Evolutionary conservation across 345 rosid genomes (phyloP).

Genomic region (Linum usitatissimum): DNA sequence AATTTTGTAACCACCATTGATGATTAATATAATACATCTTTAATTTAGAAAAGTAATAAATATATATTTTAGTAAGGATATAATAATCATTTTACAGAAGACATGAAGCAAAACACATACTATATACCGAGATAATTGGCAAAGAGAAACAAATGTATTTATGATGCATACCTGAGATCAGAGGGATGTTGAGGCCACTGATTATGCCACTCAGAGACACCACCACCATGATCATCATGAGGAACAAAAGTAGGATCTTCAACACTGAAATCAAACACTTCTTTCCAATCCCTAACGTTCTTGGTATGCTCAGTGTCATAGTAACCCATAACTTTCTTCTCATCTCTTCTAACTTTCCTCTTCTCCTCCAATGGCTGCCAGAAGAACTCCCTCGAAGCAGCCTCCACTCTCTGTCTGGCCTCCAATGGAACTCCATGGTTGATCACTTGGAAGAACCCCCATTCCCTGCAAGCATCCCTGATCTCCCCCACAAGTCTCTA

Average conservation of each 20-base stretch:
- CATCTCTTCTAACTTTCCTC: slow-evolving; percentile 43
- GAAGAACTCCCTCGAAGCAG: slow-evolving; percentile 31
- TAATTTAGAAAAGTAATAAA: too few species aligned
- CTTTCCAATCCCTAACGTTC: slow-evolving; percentile 59
- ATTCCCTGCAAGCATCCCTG: slow-evolving; percentile 37
- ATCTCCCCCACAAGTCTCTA: slow-evolving; percentile 30
- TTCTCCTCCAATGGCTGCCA: slow-evolving; percentile 40
- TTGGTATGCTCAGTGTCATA: slow-evolving; percentile 56
- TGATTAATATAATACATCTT: too few species aligned
- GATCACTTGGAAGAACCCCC: slow-evolving; percentile 56
- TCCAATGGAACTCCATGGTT: slow-evolving; percentile 38
- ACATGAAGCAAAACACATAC: too few species aligned
- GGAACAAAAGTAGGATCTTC: slow-evolving; percentile 42
- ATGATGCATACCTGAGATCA: slow-evolving; percentile 43
- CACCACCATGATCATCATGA: slow-evolving; percentile 26
- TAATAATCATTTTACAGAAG: too few species aligned
- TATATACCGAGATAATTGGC: not conserved
- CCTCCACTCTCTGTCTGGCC: slow-evolving; percentile 17
- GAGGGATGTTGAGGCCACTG: slow-evolving; percentile 49
- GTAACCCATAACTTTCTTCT: slow-evolving; percentile 38
- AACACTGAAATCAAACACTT: slow-evolving; percentile 45
- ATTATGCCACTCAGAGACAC: slow-evolving; percentile 27
- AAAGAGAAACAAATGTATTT: too few species aligned
- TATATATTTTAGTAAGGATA: too few species aligned
- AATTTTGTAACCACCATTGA: too few species aligned